Percentiles rank a stretch among this genome's conserved stretches.
Conservation (phyloP, 2,329 filamentous ascomycete species). For the Sporothrix schenckii region DNA sequence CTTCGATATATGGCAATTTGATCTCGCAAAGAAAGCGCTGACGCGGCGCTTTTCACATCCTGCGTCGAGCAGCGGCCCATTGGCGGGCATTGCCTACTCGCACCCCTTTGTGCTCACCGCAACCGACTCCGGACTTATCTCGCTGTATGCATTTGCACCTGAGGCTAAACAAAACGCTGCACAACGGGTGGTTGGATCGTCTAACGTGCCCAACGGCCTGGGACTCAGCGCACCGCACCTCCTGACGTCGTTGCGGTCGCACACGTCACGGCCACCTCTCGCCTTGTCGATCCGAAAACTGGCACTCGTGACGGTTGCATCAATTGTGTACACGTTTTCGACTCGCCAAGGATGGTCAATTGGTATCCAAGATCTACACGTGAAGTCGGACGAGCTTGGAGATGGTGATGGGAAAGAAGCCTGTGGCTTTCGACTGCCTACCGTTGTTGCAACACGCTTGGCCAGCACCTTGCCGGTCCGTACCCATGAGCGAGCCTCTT, state of each 20-base stretch:
- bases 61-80: slow-evolving; percentile 63
- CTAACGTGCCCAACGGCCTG: not conserved
- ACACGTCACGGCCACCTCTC: slow-evolving; percentile 75
- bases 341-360: slow-evolving; percentile 82
- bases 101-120: slow-evolving; percentile 79
- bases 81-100: slow-evolving; percentile 71
- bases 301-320: slow-evolving; percentile 68
- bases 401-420: not conserved
- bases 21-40: slow-evolving; percentile 50
- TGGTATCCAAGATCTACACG: slow-evolving; percentile 84
- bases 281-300: slow-evolving; percentile 79
- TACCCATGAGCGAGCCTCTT: not conserved
- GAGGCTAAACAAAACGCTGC: not conserved
- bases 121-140: slow-evolving; percentile 72
- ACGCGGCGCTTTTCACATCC: slow-evolving; percentile 60
- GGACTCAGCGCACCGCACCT: slow-evolving; percentile 55
- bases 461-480: slow-evolving; percentile 47
- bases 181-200: not conserved
- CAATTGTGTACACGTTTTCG: slow-evolving; percentile 82
- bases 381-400: slow-evolving; percentile 45
- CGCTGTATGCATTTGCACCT: slow-evolving; percentile 68
- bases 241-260: slow-evolving; percentile 77
- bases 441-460: slow-evolving; percentile 47
- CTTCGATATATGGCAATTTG: slow-evolving; percentile 69
- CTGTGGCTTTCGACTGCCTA: slow-evolving; percentile 35